Base-by-base conservation (phyloP, 1,139 yeast species). In the Magnusiomyces paraingens region DNA sequence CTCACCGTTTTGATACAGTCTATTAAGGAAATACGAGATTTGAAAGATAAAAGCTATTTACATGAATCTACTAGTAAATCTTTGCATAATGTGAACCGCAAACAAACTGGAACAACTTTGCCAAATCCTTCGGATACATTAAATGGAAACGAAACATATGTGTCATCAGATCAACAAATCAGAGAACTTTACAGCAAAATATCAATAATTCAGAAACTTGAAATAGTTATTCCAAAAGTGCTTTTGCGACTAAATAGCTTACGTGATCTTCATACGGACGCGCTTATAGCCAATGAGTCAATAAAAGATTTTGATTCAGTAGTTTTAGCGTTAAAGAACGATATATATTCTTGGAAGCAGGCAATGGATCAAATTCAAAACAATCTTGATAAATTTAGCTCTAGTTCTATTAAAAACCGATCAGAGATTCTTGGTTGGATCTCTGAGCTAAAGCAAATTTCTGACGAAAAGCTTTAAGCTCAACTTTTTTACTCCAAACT, bases 221-320 rank as follows among this genome's bases (percentile, higher is more conserved):
- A 53, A 47, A 20, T 40, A 17, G 15, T 48, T n/a, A n/a, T 55
- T 15, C 58, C 58, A 6, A 51, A 48, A 26, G 51, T 55, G 4
- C 42, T 55, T 3, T 41, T 29, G 10, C 52, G 58, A 15, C 22
- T 55, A 26, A 51, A 51, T 40, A 6, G 40, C 15, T 29, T 55
- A 22, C 47, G 52, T 14, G 42, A 45, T 8, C 22, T 55, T 2
- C 58, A 55, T 51, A 39, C 55, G 5, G 56, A 55, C 39, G 58
- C 58, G 4, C 42, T 26, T 17, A 35, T 46, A 15, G 35, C 58
- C 4, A 43, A 47, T 20, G 39, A 17, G 5, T 26, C 42, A 1
- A n/a, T 55, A n/a, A 40, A 46, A 20, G 56, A 51, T 4, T 50
- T 55, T 50, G 55, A 55, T 47, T 15, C 46, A 10, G 47, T 49